Evolutionary conservation across 1,284 basidiomycete species (phyloP).

Genomic region (Trichosporon faecale): DNA sequence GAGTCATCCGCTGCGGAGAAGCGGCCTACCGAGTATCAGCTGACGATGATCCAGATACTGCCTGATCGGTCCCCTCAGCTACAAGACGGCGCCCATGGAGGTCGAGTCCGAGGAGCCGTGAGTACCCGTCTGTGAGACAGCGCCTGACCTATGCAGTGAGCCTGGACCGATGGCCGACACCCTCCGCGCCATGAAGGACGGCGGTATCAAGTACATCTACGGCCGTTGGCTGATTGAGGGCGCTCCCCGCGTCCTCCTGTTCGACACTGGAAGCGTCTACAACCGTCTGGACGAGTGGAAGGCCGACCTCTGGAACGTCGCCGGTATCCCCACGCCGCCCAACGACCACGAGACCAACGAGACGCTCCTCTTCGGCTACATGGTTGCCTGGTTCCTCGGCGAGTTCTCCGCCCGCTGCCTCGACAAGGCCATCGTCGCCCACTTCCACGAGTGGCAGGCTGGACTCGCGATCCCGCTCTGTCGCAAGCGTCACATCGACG

Average conservation of each 20-base stretch:
- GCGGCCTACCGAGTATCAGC: not conserved
- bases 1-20: conserved; percentile 22
- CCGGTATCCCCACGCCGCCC: conserved; percentile 92
- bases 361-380: conserved; percentile 97
- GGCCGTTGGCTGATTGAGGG: conserved; percentile 98
- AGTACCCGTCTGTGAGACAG: conserved; percentile 44
- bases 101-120: conserved; percentile 87
- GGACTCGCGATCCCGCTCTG: conserved; percentile 94
- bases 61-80: conserved; percentile 88
- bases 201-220: conserved; percentile 90
- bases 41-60: conserved; percentile 61
- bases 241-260: conserved; percentile 86
- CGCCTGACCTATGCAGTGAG: conserved; percentile 33
- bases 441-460: conserved; percentile 99
- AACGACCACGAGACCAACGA: conserved; percentile 98
- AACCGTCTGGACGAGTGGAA: conserved; percentile 94
- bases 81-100: conserved; percentile 98
- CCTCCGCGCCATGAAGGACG: conserved; percentile 72
- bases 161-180: conserved; percentile 63
- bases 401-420: conserved; percentile 81
- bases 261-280: conserved; percentile 88
- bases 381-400: conserved; percentile 98
- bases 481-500: conserved; percentile 92
- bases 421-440: conserved; percentile 82
- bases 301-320: conserved; percentile 93